A percentile compares a stretch with the other conserved stretches of the same genome.
These are phyloP conservation scores for Umbelopsis sp. DNA, from an alignment of 192 early-diverging fungal genomes.

Conservation along the genomic window DNA sequence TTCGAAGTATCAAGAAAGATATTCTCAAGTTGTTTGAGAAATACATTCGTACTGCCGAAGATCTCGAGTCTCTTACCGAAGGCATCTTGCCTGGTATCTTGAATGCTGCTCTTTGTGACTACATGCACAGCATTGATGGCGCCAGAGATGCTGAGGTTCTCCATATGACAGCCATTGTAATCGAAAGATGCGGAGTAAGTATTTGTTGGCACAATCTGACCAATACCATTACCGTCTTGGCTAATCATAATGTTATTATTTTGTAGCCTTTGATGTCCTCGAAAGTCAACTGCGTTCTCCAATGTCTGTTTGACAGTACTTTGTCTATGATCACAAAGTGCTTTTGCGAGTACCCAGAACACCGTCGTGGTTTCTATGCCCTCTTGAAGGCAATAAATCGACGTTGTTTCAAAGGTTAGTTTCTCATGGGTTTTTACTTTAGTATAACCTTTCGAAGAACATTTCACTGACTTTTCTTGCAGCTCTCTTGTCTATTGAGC, in stretches of 20 bases:
- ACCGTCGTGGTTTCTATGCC: slow-evolving; percentile 93
- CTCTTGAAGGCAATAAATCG: slow-evolving; percentile 89
- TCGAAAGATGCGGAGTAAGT: slow-evolving; percentile 73
- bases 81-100: slow-evolving; percentile 91
- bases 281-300: slow-evolving; percentile 84
- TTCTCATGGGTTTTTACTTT: background rate
- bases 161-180: slow-evolving; percentile 86
- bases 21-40: slow-evolving; percentile 88
- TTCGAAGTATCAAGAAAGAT: slow-evolving; percentile 97
- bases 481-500: slow-evolving; percentile 80
- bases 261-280: slow-evolving; percentile 63
- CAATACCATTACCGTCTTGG: background rate
- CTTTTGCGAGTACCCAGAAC: slow-evolving; percentile 96
- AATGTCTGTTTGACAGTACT: slow-evolving; percentile 95
- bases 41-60: slow-evolving; percentile 88
- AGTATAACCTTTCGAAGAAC: background rate
- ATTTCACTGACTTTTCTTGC: background rate
- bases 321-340: slow-evolving; percentile 99
- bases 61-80: slow-evolving; percentile 72
- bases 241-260: background rate
- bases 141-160: slow-evolving; percentile 96
- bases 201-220: background rate
- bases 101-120: slow-evolving; percentile 88
- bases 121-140: slow-evolving; percentile 80
- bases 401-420: slow-evolving; percentile 85